These are phyloP conservation scores for Thermomyces lanuginosus DNA, from an alignment of 2,329 filamentous ascomycete species.

Conservation along the genomic window DNA sequence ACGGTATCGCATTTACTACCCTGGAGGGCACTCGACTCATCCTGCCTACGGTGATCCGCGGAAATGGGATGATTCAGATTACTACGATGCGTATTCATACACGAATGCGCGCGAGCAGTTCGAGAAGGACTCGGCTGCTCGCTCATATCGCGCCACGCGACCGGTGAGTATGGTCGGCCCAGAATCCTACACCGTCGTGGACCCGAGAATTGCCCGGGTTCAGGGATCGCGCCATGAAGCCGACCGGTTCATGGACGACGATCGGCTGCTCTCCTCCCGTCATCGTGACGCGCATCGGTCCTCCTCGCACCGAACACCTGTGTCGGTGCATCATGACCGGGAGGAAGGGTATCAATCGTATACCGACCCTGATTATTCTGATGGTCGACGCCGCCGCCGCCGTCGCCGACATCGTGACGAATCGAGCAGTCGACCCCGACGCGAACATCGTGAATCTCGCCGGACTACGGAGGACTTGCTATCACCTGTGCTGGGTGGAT, in stretches of 20 bases:
- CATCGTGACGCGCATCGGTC: conserved; percentile 22
- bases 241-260: conserved; percentile 19
- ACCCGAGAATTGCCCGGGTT: too few species aligned
- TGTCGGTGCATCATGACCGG: conserved; percentile 32
- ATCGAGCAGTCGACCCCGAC: conserved; percentile 5
- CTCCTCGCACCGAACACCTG: conserved; percentile 27
- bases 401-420: conserved; percentile 4
- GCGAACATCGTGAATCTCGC: conserved; percentile 11
- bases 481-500: conserved; percentile 12
- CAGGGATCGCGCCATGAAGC: conserved; percentile 23
- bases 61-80: conserved; percentile 24
- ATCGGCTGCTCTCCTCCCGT: conserved; percentile 12
- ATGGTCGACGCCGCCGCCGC: conserved; percentile 12
- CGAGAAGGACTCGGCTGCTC: conserved; percentile 27
- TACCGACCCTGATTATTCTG: conserved; percentile 26
- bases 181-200: too few species aligned
- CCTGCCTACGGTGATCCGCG: conserved; percentile 14
- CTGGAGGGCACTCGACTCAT: conserved; percentile 13
- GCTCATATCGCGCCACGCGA: conserved; percentile 16
- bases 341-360: conserved; percentile 28
- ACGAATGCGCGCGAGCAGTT: conserved; percentile 32
- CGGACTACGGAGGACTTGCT: conserved; percentile 7
- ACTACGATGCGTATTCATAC: conserved; percentile 31
- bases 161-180: conserved; percentile 26
- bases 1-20: conserved; percentile 14